Percentiles rank a stretch among this genome's conserved stretches.
Conservation (phyloP, 2,329 filamentous ascomycete species). For the Epichloe sylvatica region DNA sequence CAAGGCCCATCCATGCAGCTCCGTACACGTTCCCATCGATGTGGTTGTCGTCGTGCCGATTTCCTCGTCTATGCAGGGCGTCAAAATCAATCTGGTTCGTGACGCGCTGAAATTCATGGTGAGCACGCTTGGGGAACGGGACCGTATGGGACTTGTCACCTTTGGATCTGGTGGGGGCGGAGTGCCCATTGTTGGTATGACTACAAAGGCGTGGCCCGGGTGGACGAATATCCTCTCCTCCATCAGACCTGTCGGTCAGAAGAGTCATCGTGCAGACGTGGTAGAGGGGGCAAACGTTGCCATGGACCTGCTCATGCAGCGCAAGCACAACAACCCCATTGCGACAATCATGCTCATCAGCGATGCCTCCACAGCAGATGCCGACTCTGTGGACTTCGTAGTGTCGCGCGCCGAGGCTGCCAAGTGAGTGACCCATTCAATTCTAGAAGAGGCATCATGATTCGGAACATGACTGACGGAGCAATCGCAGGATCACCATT, state of each 20-base stretch:
- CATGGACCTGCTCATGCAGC: constrained; percentile 97
- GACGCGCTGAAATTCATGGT: constrained; percentile 91
- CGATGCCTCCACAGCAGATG: constrained; percentile 87
- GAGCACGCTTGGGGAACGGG: constrained; percentile 73
- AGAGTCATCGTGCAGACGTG: constrained; percentile 89
- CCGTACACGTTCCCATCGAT: constrained; percentile 81
- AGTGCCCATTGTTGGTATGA: constrained; percentile 95
- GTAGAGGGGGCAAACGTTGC: constrained; percentile 96
- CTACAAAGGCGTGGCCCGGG: constrained; percentile 81
- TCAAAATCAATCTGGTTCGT: constrained; percentile 89
- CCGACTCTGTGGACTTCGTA: constrained; percentile 93
- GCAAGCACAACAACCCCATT: constrained; percentile 88
- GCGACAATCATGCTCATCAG: constrained; percentile 94
- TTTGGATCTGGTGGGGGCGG: constrained; percentile 91
- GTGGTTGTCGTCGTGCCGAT: constrained; percentile 94
- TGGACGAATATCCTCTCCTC: constrained; percentile 78
- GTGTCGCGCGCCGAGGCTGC: constrained; percentile 92
- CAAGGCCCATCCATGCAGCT: constrained; percentile 29
- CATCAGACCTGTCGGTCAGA: constrained; percentile 87
- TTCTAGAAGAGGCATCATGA: too few species aligned
- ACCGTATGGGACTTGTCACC: constrained; percentile 93
- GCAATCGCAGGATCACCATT: constrained; percentile 62
- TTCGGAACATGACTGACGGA: background rate
- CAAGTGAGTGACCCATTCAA: constrained; percentile 46
- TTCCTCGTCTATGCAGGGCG: constrained; percentile 97